Evolutionary conservation across 2,329 filamentous ascomycete genomes (phyloP).

Genomic region (Cladophialophora bantiana): DNA sequence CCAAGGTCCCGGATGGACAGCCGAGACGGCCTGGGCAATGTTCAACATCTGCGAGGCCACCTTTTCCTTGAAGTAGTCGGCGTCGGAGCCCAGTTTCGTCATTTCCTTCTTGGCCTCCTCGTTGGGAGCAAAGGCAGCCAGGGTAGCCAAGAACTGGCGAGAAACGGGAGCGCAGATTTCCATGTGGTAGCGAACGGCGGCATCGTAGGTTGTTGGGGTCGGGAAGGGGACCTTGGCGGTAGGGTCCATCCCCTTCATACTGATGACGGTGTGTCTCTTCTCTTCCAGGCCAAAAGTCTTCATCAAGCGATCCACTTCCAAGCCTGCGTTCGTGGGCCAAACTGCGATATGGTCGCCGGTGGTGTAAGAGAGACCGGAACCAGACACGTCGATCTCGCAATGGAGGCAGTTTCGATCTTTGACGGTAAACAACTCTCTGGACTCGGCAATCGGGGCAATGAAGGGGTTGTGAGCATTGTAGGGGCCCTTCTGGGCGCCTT

Average conservation of each 20-base stretch:
- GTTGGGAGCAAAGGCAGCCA: conserved; percentile 87
- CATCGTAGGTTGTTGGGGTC: conserved; percentile 94
- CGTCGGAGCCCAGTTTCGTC: conserved; percentile 86
- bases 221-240: conserved; percentile 98
- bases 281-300: conserved; percentile 75
- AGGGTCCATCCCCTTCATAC: conserved; percentile 87
- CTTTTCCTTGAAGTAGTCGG: conserved; percentile 92
- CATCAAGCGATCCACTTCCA: conserved; percentile 89
- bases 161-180: conserved; percentile 96
- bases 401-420: conserved; percentile 95
- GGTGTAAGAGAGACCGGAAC: conserved; percentile 89
- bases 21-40: conserved; percentile 82
- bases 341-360: conserved; percentile 97
- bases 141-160: conserved; percentile 87
- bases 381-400: conserved; percentile 90
- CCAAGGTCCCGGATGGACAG: conserved; percentile 78
- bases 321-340: conserved; percentile 95
- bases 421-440: conserved; percentile 86
- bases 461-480: conserved; percentile 97
- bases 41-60: conserved; percentile 83
- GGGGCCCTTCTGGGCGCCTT: conserved; percentile 81
- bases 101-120: conserved; percentile 87
- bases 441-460: conserved; percentile 91
- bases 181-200: conserved; percentile 91
- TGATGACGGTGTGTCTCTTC: conserved; percentile 83